phyloP scores from a whole-genome alignment of 2,329 filamentous ascomycete genomes.

The Aspergillus terreus region DNA sequence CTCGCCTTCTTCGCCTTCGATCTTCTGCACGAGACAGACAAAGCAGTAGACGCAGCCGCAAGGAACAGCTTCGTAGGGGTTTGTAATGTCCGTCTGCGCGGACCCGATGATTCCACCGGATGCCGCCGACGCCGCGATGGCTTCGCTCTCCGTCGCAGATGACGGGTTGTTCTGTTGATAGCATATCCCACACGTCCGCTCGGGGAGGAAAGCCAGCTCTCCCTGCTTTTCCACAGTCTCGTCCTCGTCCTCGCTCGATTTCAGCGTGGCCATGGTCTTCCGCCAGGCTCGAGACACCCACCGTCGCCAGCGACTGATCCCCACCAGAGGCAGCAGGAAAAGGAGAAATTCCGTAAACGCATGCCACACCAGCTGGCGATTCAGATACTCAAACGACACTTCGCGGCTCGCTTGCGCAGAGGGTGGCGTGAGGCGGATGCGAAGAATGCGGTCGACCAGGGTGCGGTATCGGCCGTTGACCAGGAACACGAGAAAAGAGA shows the following conservation, averaged over 20 bases:
- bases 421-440: slow-evolving; percentile 79
- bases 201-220: slow-evolving; percentile 80
- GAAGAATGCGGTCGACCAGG: slow-evolving; percentile 76
- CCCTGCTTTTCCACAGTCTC: slow-evolving; percentile 55
- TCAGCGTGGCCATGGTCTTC: slow-evolving; percentile 65
- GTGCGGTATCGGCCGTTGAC: slow-evolving; percentile 89
- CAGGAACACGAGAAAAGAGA: slow-evolving; percentile 86
- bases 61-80: slow-evolving; percentile 86
- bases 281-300: slow-evolving; percentile 88
- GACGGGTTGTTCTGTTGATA: slow-evolving; percentile 85
- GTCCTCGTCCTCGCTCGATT: slow-evolving; percentile 46
- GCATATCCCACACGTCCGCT: slow-evolving; percentile 93
- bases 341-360: slow-evolving; percentile 99
- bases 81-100: slow-evolving; percentile 88
- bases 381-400: slow-evolving; percentile 96
- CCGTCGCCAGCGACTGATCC: slow-evolving; percentile 85
- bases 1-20: slow-evolving; percentile 90
- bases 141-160: slow-evolving; percentile 68
- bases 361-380: slow-evolving; percentile 97
- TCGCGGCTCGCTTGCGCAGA: slow-evolving; percentile 83
- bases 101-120: slow-evolving; percentile 79
- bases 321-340: slow-evolving; percentile 93
- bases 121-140: slow-evolving; percentile 63
- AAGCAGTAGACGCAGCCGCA: slow-evolving; percentile 96
- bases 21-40: slow-evolving; percentile 82